Evolutionary conservation across 495 filamentous ascomycete genomes (phyloP), one percentile per base, ranked within the genome.

Genomic region (Cenococcum geophilum): DNA sequence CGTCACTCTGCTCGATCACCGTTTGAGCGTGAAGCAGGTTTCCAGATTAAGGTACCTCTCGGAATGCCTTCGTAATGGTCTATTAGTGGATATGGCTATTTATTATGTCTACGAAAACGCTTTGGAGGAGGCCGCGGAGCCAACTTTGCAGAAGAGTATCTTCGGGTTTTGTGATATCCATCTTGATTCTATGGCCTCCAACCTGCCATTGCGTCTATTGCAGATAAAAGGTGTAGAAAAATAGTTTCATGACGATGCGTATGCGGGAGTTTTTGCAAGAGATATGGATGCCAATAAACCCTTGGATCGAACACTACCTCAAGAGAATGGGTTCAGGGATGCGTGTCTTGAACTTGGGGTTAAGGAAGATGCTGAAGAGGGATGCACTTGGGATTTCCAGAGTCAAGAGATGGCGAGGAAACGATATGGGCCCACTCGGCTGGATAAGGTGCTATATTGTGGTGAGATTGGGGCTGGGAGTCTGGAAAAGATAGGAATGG

Each of bases 351-450:
- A 79, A 55, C 66, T 71, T 1, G 81, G 80, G 4, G 79, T 79
- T 4, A n/a, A 60, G 16, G 81, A 83, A 43, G 77, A 72, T 5
- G 71, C 66, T 10, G 78, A 80, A 25, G 75, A 72, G 27, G 80
- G 81, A 1, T 75, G 70, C 59, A 84, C 81, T 2, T 85, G 82
- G 81, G 81, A 81, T 4, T 76, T 79, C 66, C 79, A 82, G 71
- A 77, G 73, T 25, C 25, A 62, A 32, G 71, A 65, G 0, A 40
- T 1, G 22, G 42, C 65, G 55, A 62, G 76, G 59, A 56, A 68
- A 42, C 57, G 58, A 48, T 82, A 71, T 69, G 78, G 80, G 10
- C 73, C 71, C n/a, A 70, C 59, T n/a, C 67, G 82, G 58, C 76
- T 83, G 75, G 82, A 84, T 58, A 83, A 82, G 70, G 68, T 83